phyloP scores from a whole-genome alignment of 2,329 filamentous ascomycete genomes.

The Aspergillus costaricaensis region DNA sequence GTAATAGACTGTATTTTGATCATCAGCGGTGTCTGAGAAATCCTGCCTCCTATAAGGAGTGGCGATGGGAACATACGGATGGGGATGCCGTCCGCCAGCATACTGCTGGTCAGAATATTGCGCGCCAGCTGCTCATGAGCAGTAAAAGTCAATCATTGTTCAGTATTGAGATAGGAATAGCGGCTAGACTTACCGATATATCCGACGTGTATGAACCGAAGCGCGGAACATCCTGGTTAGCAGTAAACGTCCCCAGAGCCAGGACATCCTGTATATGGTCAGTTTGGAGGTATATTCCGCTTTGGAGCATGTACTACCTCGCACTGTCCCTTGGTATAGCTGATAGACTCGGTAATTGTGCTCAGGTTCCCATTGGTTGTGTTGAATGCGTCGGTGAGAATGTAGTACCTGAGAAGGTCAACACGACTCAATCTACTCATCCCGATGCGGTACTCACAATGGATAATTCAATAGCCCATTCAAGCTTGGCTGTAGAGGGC shows the following conservation, averaged over 20 bases:
- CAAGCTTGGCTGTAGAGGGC: conserved; percentile 47
- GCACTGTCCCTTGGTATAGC: conserved; percentile 1
- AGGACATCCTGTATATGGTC: not conserved
- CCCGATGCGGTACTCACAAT: not conserved
- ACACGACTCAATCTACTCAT: conserved; percentile 27
- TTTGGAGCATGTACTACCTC: not conserved
- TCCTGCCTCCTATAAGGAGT: not conserved
- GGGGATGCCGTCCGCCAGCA: conserved; percentile 62
- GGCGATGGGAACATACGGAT: conserved; percentile 37
- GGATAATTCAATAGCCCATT: conserved; percentile 50
- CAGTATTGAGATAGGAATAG: too few species aligned
- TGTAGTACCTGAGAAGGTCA: conserved; percentile 26
- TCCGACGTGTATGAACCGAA: conserved; percentile 44
- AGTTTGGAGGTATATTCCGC: not conserved
- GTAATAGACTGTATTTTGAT: conserved; percentile 53
- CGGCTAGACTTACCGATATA: not conserved
- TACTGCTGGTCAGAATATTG: conserved; percentile 62
- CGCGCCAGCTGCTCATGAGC: conserved; percentile 42
- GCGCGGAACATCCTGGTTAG: conserved; percentile 62
- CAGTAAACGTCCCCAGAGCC: conserved; percentile 54
- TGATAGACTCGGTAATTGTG: conserved; percentile 26
- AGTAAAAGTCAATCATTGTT: not conserved
- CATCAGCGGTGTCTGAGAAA: not conserved
- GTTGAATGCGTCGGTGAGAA: conserved; percentile 36
- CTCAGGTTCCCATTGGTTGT: conserved; percentile 32